Evolutionary conservation across 192 early-diverging fungal species (phyloP).

Genomic region (Rhizoclosmatium globosum): DNA sequence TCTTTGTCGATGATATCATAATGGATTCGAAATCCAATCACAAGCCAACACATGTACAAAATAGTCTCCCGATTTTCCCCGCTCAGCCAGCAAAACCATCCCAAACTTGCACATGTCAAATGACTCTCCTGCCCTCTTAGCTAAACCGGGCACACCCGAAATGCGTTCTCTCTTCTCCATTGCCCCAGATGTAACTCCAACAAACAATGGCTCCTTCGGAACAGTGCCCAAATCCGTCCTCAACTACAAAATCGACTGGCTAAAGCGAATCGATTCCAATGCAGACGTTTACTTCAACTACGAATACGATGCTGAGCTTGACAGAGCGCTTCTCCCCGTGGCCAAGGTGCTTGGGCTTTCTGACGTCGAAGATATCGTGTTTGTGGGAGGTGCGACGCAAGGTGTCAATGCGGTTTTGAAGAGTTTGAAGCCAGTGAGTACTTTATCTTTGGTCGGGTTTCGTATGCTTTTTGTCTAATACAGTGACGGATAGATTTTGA

Average conservation of each 20-base stretch:
- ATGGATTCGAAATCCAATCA: no score
- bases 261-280: conserved; percentile 43
- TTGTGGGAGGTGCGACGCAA: conserved; percentile 62
- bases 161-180: conserved; percentile 50
- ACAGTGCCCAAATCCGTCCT: conserved; percentile 40
- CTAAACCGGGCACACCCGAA: not conserved
- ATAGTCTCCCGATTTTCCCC: no score
- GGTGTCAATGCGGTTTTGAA: conserved; percentile 62
- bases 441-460: not conserved
- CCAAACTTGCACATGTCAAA: no score
- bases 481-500: not conserved
- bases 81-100: no score
- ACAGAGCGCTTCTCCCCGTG: conserved; percentile 42
- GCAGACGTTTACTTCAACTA: conserved; percentile 62
- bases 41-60: no score
- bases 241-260: conserved; percentile 29
- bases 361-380: conserved; percentile 57
- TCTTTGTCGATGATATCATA: no score
- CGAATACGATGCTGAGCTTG: conserved; percentile 42
- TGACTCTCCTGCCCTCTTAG: no score
- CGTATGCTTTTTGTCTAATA: not conserved
- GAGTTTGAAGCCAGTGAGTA: conserved; percentile 11
- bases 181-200: conserved; percentile 53
- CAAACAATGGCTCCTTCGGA: conserved; percentile 74
- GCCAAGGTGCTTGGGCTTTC: conserved; percentile 58